Conservation (phyloP, 768 basidiomycete species). For the Mycena capillaripes region DNA sequence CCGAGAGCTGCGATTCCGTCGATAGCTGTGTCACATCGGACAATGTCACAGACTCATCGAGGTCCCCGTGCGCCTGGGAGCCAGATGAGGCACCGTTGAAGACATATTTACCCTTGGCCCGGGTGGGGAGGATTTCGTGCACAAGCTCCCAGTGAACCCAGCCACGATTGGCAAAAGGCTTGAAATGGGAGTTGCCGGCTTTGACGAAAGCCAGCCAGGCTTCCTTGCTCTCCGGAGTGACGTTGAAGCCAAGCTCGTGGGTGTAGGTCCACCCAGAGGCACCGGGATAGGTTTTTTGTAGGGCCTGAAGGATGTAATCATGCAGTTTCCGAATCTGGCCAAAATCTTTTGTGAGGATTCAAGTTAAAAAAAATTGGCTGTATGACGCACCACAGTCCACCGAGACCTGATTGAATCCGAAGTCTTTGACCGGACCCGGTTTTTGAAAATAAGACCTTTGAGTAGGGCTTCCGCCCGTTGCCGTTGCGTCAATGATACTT, state of each 20-base stretch:
- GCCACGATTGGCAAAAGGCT: background rate
- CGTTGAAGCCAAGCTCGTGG: background rate
- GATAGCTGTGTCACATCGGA: background rate
- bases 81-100: background rate
- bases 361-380: background rate
- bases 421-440: too few relatives aligned
- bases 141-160: background rate
- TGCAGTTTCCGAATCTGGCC: background rate
- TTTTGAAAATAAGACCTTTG: too few relatives aligned
- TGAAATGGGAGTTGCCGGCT: background rate
- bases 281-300: background rate
- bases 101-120: background rate
- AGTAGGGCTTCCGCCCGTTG: too few relatives aligned
- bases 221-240: background rate
- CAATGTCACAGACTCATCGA: background rate
- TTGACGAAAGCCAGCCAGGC: background rate
- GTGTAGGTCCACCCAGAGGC: constrained; percentile 9
- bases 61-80: background rate
- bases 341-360: background rate
- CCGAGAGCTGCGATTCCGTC: background rate
- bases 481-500: too few relatives aligned
- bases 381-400: background rate
- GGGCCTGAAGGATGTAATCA: background rate
- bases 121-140: background rate
- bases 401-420: too few relatives aligned